Percentiles rank a stretch among this genome's conserved stretches.
phyloP scores from a whole-genome alignment of 768 basidiomycete genomes.

The Mycena sanguinolenta region DNA sequence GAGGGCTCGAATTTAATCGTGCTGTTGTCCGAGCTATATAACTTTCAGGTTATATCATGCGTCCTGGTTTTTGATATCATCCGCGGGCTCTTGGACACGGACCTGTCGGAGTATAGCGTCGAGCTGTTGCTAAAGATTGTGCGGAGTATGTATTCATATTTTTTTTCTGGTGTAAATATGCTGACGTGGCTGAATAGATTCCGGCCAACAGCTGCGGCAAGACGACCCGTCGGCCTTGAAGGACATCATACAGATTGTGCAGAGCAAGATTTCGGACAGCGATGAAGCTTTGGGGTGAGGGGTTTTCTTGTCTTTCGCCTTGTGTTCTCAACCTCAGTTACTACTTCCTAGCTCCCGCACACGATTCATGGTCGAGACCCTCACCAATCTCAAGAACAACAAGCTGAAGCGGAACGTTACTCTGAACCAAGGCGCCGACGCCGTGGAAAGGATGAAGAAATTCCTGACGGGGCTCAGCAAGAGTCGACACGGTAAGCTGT shows the following conservation, averaged over 20 bases:
- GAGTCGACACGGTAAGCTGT: constrained; percentile 74
- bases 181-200: constrained; percentile 64
- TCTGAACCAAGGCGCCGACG: constrained; percentile 79
- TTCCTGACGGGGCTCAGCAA: constrained; percentile 83
- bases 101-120: constrained; percentile 83
- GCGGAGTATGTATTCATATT: constrained; percentile 66
- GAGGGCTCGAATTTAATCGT: constrained; percentile 91
- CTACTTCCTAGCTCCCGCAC: constrained; percentile 78
- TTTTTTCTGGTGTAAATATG: background rate
- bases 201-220: constrained; percentile 90
- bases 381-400: constrained; percentile 94
- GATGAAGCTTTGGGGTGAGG: constrained; percentile 66
- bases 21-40: constrained; percentile 93
- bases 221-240: constrained; percentile 95
- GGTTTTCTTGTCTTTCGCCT: background rate
- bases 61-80: constrained; percentile 93
- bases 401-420: constrained; percentile 75
- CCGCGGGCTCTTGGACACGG: constrained; percentile 73
- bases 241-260: constrained; percentile 89
- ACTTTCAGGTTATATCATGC: constrained; percentile 93
- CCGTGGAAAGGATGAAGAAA: constrained; percentile 90
- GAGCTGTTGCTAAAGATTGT: constrained; percentile 90
- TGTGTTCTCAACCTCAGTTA: background rate
- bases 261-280: constrained; percentile 72
- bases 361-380: constrained; percentile 95